Percentiles rank a stretch among this genome's conserved stretches.
phyloP scores from a whole-genome alignment of 73 alveolate species.

The Paraurostyla sp. region DNA sequence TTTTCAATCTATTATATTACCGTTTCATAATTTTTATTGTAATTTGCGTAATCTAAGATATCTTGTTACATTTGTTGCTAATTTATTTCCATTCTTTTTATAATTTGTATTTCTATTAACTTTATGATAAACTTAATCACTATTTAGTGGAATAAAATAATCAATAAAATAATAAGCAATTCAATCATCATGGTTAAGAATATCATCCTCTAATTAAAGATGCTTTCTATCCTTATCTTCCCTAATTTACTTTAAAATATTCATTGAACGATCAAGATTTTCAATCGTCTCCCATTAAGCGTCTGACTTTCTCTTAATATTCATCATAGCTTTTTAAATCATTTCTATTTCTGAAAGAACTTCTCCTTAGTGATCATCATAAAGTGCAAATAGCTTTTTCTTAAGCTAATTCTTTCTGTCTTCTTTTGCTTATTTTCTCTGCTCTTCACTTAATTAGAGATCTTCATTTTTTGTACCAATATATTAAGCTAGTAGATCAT shows the following conservation, averaged over 20 bases:
- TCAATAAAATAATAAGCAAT: not conserved
- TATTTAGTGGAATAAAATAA: not conserved
- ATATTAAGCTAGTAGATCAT: conserved; percentile 11
- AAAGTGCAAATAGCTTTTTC: conserved; percentile 43
- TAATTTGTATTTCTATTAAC: not conserved
- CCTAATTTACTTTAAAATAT: conserved; percentile 7
- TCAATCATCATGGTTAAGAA: not conserved
- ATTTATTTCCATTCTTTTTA: not conserved
- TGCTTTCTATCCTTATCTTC: conserved; percentile 25
- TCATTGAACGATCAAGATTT: conserved; percentile 4
- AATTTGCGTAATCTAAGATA: not conserved
- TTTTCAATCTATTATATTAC: not conserved
- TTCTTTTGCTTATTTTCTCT: not conserved
- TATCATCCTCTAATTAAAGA: conserved; percentile 35
- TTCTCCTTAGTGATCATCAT: conserved; percentile 60
- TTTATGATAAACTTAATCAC: not conserved
- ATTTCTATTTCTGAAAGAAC: conserved; percentile 1
- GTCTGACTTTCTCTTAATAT: conserved; percentile 22
- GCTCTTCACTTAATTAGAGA: not conserved
- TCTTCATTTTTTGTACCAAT: not conserved
- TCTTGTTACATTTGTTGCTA: not conserved
- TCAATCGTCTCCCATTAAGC: conserved; percentile 48
- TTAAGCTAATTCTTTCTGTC: not conserved
- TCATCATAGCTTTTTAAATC: conserved; percentile 26
- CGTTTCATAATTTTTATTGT: conserved; percentile 23